Evolutionary conservation across 1,284 basidiomycete species (phyloP).

Genomic region (Pseudozyma sp.): DNA sequence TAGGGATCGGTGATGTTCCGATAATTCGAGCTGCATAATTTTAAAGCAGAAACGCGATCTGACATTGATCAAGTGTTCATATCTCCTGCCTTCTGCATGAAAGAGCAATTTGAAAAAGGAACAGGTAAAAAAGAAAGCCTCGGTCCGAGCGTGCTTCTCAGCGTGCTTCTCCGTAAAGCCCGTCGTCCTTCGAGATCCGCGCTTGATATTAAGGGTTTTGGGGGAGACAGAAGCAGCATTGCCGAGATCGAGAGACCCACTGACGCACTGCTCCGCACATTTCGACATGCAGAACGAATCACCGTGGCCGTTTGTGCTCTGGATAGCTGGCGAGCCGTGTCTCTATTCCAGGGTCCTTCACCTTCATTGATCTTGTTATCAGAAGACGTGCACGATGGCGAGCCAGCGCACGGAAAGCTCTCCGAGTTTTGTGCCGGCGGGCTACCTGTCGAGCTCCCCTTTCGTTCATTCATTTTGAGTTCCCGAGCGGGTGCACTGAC

Average conservation of each 20-base stretch:
- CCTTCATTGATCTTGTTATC: slow-evolving; percentile 7
- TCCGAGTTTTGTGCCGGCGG: slow-evolving; percentile 9
- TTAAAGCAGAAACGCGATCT: too few species aligned
- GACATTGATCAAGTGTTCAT: too few species aligned
- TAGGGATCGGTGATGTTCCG: too few species aligned
- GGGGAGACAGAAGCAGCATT: neutral
- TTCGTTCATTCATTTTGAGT: neutral
- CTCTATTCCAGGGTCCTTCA: neutral
- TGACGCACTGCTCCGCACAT: too few species aligned
- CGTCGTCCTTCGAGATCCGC: slow-evolving; percentile 9
- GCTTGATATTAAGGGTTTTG: neutral
- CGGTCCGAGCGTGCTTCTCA: slow-evolving; percentile 2
- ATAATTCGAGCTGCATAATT: too few species aligned
- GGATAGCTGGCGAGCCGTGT: too few species aligned
- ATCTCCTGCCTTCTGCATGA: too few species aligned
- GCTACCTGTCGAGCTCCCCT: too few species aligned
- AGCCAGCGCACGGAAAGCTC: neutral
- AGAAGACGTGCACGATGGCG: neutral
- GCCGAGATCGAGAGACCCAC: neutral
- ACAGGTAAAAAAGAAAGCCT: neutral
- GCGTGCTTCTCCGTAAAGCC: slow-evolving; percentile 12
- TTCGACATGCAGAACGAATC: too few species aligned
- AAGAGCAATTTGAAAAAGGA: neutral
- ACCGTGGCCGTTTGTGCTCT: neutral
- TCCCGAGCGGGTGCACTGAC: slow-evolving; percentile 2